Percentiles rank a stretch among this genome's conserved stretches.
These are phyloP conservation scores for Acer yangbiense DNA, from an alignment of 345 rosid genomes.

Conservation along the genomic window DNA sequence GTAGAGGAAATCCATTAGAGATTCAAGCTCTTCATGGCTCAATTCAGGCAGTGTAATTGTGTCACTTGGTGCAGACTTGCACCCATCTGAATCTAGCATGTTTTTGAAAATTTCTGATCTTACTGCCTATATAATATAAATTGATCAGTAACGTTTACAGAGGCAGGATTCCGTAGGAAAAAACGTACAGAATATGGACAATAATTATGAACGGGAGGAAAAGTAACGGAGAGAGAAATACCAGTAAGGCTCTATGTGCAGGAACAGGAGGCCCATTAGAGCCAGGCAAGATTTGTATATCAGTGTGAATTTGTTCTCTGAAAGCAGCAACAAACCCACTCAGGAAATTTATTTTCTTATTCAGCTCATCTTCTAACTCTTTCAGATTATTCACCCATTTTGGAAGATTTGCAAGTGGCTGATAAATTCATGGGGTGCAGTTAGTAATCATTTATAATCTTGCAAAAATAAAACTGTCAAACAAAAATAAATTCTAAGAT, in stretches of 20 bases:
- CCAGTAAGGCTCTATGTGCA: slow-evolving; percentile 74
- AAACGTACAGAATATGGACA: no score
- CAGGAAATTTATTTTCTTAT: slow-evolving; percentile 64
- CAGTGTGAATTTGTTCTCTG: slow-evolving; percentile 61
- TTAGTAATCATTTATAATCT: no score
- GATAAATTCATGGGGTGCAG: slow-evolving; percentile 1
- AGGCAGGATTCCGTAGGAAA: no score
- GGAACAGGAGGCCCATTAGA: slow-evolving; percentile 54
- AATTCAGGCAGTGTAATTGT: slow-evolving; percentile 59
- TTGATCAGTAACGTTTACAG: no score
- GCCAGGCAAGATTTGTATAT: slow-evolving; percentile 60
- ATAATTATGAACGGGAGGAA: no score
- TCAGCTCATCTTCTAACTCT: slow-evolving; percentile 58
- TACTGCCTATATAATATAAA: slow-evolving; percentile 49
- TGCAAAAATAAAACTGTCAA: no score
- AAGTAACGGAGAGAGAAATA: slow-evolving; percentile 13
- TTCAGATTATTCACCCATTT: slow-evolving; percentile 68
- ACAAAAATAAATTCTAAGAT: no score
- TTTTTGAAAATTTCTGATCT: slow-evolving; percentile 82
- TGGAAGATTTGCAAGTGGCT: slow-evolving; percentile 58
- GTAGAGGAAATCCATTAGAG: slow-evolving; percentile 81
- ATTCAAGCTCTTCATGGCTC: slow-evolving; percentile 62
- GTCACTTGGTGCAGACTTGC: slow-evolving; percentile 62
- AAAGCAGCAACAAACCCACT: slow-evolving; percentile 48
- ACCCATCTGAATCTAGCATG: slow-evolving; percentile 63